phyloP scores from a whole-genome alignment of 2,329 filamentous ascomycete species.

The Aspergillus fructus region DNA sequence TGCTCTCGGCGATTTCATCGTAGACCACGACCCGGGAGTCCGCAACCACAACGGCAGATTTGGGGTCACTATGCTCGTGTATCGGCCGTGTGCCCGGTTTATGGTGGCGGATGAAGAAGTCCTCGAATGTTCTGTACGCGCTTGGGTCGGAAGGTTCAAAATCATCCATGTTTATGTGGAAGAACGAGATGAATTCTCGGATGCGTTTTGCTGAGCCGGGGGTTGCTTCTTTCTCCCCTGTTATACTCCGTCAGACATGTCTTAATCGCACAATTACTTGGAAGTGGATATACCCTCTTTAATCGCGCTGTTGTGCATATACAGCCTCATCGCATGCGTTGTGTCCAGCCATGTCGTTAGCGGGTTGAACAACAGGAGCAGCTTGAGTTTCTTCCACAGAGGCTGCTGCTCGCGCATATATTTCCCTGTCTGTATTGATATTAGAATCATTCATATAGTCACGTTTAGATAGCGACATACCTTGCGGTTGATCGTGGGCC shows the following conservation, averaged over 20 bases:
- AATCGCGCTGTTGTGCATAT: constrained; percentile 38
- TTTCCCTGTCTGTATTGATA: constrained; percentile 26
- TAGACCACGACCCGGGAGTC: constrained; percentile 42
- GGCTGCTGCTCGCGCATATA: constrained; percentile 42
- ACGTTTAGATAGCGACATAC: background rate
- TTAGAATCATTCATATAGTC: background rate
- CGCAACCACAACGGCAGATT: constrained; percentile 32
- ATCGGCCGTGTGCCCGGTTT: constrained; percentile 35
- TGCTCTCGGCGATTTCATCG: constrained; percentile 32
- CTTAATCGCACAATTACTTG: too few species aligned
- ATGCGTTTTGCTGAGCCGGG: constrained; percentile 36
- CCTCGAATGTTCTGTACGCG: constrained; percentile 37
- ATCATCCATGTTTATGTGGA: constrained; percentile 24
- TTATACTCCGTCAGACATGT: background rate
- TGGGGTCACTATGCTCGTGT: constrained; percentile 26
- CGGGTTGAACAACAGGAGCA: constrained; percentile 45
- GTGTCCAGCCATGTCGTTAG: constrained; percentile 42
- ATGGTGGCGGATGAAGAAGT: constrained; percentile 42
- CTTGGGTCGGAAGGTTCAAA: constrained; percentile 39
- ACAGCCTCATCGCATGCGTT: constrained; percentile 38
- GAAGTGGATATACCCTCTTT: constrained; percentile 22
- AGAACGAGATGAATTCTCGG: constrained; percentile 27
- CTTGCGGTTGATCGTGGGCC: constrained; percentile 30
- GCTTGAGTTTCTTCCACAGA: constrained; percentile 42
- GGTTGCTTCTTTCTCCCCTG: constrained; percentile 23